Evolutionary conservation across 1,284 basidiomycete species (phyloP).

Genomic region (Clitocybe nebularis): DNA sequence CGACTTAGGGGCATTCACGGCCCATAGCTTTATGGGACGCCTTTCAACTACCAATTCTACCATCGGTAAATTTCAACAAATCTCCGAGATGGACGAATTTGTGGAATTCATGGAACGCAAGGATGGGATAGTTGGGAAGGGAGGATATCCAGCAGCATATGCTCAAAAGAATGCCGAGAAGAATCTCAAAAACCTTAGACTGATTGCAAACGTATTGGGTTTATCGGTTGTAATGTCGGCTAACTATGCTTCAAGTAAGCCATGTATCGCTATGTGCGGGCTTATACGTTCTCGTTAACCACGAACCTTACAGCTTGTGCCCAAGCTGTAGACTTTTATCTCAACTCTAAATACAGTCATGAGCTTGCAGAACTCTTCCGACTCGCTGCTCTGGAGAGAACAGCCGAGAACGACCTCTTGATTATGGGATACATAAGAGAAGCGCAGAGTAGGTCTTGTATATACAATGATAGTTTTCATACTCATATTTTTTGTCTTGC

Average conservation of each 20-base stretch:
- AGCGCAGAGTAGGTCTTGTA: slow-evolving; percentile 31
- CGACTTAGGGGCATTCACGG: neutral
- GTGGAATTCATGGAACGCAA: neutral
- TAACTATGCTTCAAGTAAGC: slow-evolving; percentile 31
- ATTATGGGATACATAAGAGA: slow-evolving; percentile 43
- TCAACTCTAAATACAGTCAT: too few species aligned
- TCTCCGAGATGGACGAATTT: neutral
- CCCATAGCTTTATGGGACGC: slow-evolving; percentile 3
- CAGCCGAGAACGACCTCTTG: slow-evolving; percentile 21
- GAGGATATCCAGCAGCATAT: too few species aligned
- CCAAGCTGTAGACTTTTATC: slow-evolving; percentile 43
- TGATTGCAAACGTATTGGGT: slow-evolving; percentile 36
- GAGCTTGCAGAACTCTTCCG: too few species aligned
- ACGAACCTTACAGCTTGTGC: slow-evolving; percentile 15
- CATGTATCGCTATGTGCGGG: neutral
- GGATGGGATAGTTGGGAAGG: too few species aligned
- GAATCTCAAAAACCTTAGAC: slow-evolving; percentile 21
- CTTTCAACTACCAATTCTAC: slow-evolving; percentile 5
- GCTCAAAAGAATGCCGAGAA: neutral
- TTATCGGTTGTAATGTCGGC: slow-evolving; percentile 34
- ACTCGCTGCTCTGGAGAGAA: slow-evolving; percentile 9
- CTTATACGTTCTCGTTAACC: neutral
- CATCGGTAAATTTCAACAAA: slow-evolving; percentile 3
- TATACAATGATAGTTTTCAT: slow-evolving; percentile 2
- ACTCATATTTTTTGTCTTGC: slow-evolving; percentile 12